phyloP scores from a whole-genome alignment of 805 yeast species.

The Starmera quercuum region DNA sequence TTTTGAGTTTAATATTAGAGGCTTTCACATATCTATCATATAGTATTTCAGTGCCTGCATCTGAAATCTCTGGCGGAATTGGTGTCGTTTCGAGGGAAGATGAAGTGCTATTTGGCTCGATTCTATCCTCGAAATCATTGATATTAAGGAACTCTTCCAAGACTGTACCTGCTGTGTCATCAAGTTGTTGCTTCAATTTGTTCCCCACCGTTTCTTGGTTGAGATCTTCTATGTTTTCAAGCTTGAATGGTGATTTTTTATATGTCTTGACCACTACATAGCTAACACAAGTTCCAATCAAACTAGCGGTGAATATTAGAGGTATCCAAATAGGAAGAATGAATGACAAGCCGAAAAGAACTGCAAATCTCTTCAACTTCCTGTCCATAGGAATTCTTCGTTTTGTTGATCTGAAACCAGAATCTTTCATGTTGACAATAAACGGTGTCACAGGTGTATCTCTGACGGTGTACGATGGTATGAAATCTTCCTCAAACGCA shows the following conservation, averaged over 20 bases:
- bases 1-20: not conserved
- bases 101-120: not conserved
- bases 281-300: constrained; percentile 28
- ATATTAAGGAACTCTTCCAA: constrained; percentile 18
- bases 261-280: constrained; percentile 32
- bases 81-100: no score
- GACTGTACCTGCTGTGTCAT: constrained; percentile 18
- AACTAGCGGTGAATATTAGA: constrained; percentile 26
- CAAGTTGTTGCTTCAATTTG: constrained; percentile 11
- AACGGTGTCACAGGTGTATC: constrained; percentile 34
- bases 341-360: constrained; percentile 11
- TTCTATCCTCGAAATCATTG: constrained; percentile 8
- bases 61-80: no score
- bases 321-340: constrained; percentile 46
- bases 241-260: constrained; percentile 7
- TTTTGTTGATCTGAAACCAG: constrained; percentile 22
- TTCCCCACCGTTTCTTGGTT: not conserved
- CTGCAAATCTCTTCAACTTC: constrained; percentile 12
- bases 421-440: constrained; percentile 54
- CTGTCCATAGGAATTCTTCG: constrained; percentile 4
- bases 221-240: no score
- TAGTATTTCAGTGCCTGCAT: no score
- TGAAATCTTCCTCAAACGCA: constrained; percentile 34
- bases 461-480: constrained; percentile 26
- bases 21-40: not conserved